phyloP scores from a whole-genome alignment of 1,284 basidiomycete genomes.

The Cutaneotrichosporon arboriforme region DNA sequence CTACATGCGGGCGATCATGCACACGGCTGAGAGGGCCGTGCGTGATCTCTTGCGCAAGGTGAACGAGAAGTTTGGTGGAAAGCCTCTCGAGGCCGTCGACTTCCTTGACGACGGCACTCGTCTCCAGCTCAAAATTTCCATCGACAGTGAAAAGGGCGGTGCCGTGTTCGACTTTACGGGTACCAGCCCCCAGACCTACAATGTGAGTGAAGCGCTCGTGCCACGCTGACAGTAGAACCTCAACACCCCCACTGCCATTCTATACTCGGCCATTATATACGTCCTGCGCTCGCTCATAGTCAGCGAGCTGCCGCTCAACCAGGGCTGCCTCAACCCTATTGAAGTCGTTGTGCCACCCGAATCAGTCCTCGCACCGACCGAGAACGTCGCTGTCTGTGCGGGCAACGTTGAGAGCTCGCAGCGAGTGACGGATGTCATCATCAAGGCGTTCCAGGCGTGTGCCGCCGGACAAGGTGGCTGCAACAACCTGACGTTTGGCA shows the following conservation, averaged over 20 bases:
- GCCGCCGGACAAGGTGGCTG: constrained; percentile 88
- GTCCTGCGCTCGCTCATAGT: constrained; percentile 87
- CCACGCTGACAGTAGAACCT: constrained; percentile 29
- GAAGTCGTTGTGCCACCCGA: constrained; percentile 55
- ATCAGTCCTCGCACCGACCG: constrained; percentile 73
- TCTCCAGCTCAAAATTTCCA: constrained; percentile 63
- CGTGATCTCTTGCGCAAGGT: constrained; percentile 73
- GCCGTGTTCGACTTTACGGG: constrained; percentile 85
- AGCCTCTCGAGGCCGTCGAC: constrained; percentile 56
- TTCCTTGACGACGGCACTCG: constrained; percentile 39
- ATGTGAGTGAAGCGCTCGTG: background rate
- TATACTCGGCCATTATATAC: constrained; percentile 90
- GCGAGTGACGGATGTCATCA: constrained; percentile 88
- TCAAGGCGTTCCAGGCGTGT: constrained; percentile 86
- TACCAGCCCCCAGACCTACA: constrained; percentile 73
- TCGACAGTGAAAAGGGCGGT: constrained; percentile 68
- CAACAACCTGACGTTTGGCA: constrained; percentile 73
- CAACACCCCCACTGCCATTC: constrained; percentile 67
- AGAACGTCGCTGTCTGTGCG: constrained; percentile 83
- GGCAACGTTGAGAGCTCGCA: constrained; percentile 91
- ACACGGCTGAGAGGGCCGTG: constrained; percentile 84
- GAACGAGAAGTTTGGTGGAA: constrained; percentile 62
- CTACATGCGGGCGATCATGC: constrained; percentile 84
- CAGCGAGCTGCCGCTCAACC: constrained; percentile 68
- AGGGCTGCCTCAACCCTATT: constrained; percentile 43